Evolutionary conservation across 441 rosid species (phyloP).

Genomic region (Erysimum pusillum): DNA sequence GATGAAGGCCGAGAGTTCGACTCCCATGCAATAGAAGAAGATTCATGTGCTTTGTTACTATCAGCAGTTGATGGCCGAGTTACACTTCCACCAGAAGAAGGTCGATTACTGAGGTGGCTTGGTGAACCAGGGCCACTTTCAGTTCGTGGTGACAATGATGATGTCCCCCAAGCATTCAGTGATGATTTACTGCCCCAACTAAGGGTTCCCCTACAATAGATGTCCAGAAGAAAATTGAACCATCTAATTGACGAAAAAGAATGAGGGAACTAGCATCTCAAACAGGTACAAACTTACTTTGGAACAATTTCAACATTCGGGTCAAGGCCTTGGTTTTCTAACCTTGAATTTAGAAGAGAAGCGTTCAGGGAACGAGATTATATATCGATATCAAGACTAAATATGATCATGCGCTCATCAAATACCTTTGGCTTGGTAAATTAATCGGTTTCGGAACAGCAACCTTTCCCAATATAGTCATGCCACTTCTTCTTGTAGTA

Average conservation of each 20-base stretch:
- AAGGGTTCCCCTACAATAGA: slow-evolving; percentile 79
- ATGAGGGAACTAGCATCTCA: slow-evolving; percentile 12
- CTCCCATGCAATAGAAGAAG: slow-evolving; percentile 70
- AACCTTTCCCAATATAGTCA: slow-evolving; percentile 95
- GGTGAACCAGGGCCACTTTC: slow-evolving; percentile 88
- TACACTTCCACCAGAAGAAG: slow-evolving; percentile 96
- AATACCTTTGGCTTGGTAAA: slow-evolving; percentile 97
- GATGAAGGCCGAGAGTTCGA: slow-evolving; percentile 95
- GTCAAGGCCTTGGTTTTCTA: slow-evolving; percentile 96
- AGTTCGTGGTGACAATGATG: slow-evolving; percentile 70
- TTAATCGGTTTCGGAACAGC: slow-evolving; percentile 98
- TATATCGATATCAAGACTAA: neutral
- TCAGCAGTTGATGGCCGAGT: slow-evolving; percentile 95
- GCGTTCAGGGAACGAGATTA: slow-evolving; percentile 23
- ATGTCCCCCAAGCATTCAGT: slow-evolving; percentile 92
- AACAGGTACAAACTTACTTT: slow-evolving; percentile 71
- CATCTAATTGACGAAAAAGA: neutral
- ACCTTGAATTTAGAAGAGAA: slow-evolving; percentile 51
- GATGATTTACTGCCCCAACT: slow-evolving; percentile 95
- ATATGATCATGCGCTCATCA: slow-evolving; percentile 22
- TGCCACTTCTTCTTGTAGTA: slow-evolving; percentile 85
- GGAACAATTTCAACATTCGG: slow-evolving; percentile 99
- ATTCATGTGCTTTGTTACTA: slow-evolving; percentile 80
- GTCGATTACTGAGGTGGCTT: slow-evolving; percentile 82
- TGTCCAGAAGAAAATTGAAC: slow-evolving; percentile 19